Conservation (phyloP, 768 basidiomycete genomes). For the Russula emetica region DNA sequence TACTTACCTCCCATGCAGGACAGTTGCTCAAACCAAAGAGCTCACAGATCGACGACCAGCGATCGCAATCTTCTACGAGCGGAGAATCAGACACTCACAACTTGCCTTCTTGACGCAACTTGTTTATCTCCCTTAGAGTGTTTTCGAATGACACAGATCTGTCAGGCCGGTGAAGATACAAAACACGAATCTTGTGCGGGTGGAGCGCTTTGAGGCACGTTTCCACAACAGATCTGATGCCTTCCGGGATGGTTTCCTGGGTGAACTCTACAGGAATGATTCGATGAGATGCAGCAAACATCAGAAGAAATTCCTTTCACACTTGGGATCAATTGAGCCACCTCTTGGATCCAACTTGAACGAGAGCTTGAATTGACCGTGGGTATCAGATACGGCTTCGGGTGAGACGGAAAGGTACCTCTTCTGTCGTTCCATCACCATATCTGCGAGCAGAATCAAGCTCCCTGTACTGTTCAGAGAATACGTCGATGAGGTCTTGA, state of each 20-base stretch:
- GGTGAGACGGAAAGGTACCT: not conserved
- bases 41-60: not conserved
- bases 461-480: not conserved
- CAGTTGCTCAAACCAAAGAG: not conserved
- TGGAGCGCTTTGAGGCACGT: not conserved
- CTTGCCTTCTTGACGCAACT: not conserved
- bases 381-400: not conserved
- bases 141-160: not conserved
- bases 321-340: not conserved
- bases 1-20: not conserved
- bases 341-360: not conserved
- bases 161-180: not conserved
- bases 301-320: not conserved
- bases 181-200: not conserved
- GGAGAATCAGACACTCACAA: not conserved
- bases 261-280: not conserved
- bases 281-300: not conserved
- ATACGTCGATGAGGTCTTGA: not conserved
- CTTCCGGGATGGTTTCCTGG: not conserved
- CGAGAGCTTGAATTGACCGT: not conserved
- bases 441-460: not conserved
- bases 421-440: not conserved
- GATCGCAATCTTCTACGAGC: not conserved
- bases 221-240: not conserved
- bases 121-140: not conserved